Evolutionary conservation across 352 stramenopile genomes (phyloP).

Genomic region (Phytophthora rubi): DNA sequence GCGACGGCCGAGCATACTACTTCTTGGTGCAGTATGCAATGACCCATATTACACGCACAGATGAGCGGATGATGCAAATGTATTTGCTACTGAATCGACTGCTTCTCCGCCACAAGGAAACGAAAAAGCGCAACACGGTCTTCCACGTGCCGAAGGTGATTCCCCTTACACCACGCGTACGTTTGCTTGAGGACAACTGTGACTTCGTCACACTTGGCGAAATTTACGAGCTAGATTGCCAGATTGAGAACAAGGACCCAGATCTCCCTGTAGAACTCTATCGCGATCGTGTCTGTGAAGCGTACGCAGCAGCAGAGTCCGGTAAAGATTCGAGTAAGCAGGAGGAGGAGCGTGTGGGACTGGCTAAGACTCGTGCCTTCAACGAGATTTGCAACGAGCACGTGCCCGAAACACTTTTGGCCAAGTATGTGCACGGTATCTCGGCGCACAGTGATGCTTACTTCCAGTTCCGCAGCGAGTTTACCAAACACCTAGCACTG

Average conservation of each 20-base stretch:
- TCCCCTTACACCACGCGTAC: slow-evolving; percentile 90
- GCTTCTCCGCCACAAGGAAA: slow-evolving; percentile 87
- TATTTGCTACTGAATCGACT: slow-evolving; percentile 91
- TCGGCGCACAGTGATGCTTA: slow-evolving; percentile 79
- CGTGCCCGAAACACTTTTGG: slow-evolving; percentile 84
- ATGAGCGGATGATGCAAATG: slow-evolving; percentile 95
- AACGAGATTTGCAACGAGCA: slow-evolving; percentile 80
- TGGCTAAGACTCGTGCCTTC: slow-evolving; percentile 76
- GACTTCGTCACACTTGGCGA: slow-evolving; percentile 89
- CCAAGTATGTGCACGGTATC: slow-evolving; percentile 87
- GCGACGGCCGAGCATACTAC: slow-evolving; percentile 88
- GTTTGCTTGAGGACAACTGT: slow-evolving; percentile 85
- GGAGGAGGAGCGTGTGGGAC: slow-evolving; percentile 67
- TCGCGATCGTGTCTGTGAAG: slow-evolving; percentile 73
- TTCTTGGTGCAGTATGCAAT: slow-evolving; percentile 94
- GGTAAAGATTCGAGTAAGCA: slow-evolving; percentile 48
- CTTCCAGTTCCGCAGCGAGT: slow-evolving; percentile 88
- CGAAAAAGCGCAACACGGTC: slow-evolving; percentile 86
- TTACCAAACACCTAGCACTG: slow-evolving; percentile 87
- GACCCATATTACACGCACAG: slow-evolving; percentile 93
- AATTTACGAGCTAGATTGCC: slow-evolving; percentile 85
- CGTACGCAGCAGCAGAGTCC: slow-evolving; percentile 49
- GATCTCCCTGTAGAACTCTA: slow-evolving; percentile 85
- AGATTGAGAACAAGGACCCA: slow-evolving; percentile 69
- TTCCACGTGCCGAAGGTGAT: slow-evolving; percentile 93